Evolutionary conservation across 2,329 filamentous ascomycete species (phyloP).

Genomic region (Colletotrichum spaethianum): DNA sequence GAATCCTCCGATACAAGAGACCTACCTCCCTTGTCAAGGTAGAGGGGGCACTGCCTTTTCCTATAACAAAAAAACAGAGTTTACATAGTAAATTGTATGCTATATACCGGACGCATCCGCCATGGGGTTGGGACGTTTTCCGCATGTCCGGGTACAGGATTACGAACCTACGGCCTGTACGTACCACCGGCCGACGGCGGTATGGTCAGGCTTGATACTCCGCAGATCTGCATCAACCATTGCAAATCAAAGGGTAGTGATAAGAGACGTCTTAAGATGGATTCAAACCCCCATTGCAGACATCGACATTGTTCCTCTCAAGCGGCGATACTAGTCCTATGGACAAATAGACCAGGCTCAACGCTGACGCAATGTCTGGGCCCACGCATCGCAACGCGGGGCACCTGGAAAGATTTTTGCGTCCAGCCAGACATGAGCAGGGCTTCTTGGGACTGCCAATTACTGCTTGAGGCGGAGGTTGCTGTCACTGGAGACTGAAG

Average conservation of each 20-base stretch:
- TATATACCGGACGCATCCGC: conserved; percentile 21
- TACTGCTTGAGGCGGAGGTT: background rate
- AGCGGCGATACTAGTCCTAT: background rate
- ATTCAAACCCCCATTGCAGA: background rate
- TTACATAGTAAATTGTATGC: too few relatives aligned
- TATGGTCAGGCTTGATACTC: background rate
- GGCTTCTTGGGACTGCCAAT: background rate
- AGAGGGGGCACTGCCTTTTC: conserved; percentile 15
- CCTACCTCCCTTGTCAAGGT: conserved; percentile 20
- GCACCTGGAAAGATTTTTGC: too few relatives aligned
- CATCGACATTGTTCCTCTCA: conserved; percentile 5
- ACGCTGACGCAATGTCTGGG: background rate
- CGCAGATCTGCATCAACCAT: conserved; percentile 18
- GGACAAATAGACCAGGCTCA: conserved; percentile 4
- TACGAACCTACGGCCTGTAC: background rate
- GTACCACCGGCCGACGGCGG: too few relatives aligned
- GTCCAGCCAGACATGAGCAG: background rate
- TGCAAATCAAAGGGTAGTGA: background rate
- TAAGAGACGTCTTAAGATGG: too few relatives aligned
- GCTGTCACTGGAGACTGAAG: background rate
- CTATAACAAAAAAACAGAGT: too few relatives aligned
- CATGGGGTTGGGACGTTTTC: conserved; percentile 37
- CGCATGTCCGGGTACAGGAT: conserved; percentile 26
- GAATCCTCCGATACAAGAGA: conserved; percentile 27
- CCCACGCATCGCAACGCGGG: background rate